Evolutionary conservation across 2,329 filamentous ascomycete species (phyloP), one percentile per base, ranked within the genome.

Genomic region (Dichotomopilus funicola): DNA sequence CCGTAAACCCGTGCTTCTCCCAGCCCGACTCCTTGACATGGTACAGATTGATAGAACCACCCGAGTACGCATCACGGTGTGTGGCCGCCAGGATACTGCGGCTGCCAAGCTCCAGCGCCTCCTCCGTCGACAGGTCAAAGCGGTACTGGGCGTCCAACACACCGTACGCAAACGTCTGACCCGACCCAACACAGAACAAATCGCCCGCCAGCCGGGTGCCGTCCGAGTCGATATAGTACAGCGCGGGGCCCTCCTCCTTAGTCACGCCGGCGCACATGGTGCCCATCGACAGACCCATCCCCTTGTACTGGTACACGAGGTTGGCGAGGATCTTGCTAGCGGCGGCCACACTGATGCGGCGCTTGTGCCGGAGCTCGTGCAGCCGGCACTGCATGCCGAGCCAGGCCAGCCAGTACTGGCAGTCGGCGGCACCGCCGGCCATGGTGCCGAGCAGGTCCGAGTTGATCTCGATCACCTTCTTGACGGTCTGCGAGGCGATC

Each of bases 401-500:
- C 80, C 95, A 99, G 69, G 91, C 91, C 62, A 99, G 88, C 94
- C 94, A 99, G 82, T 96, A 97, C 84, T 97, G 94, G 75, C 94
- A 99, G 76, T 99, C 94, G 73, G 94, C 94, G 69, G 94, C 94
- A 75, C 94, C 94, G 73, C 94, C 94, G 61, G 94, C 94, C 92
- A 99, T 96, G 65, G 94, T 99, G 63, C 94, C 94, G 68, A 99
- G 77, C 74, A 99, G 81, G 73, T 87, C 88, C 74, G 81, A 89
- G 79, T 96, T 96, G 80, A 96, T 96, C 81, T 96, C 91, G 70
- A 99, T 97, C 65, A 99, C 94, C 82, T 99, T 99, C 85, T 99
- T 99, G 70, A 99, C 94, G 53, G 94, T 99, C 81, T 99, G 94
- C 76, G 89, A 95, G 63, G 94, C 94, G 75, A 99, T 99, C 94